These are phyloP conservation scores for Schizosaccharomyces pombe DNA, from an alignment of 805 yeast species.

Conservation along the genomic window DNA sequence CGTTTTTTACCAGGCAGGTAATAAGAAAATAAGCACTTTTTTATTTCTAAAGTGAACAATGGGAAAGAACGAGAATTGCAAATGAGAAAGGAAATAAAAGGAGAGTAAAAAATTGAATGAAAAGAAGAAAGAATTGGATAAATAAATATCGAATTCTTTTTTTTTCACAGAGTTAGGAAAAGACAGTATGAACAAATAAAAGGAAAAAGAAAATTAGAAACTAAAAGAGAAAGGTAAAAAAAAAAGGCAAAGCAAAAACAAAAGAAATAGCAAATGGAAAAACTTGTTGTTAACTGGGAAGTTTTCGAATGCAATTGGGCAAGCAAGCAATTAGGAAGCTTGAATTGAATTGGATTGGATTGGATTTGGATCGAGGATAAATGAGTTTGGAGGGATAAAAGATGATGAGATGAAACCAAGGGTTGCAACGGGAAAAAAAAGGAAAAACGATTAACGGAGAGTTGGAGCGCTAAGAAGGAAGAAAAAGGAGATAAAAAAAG, in stretches of 20 bases:
- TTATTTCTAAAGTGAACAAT: not conserved
- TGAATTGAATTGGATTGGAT: too few species aligned
- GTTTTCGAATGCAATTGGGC: too few species aligned
- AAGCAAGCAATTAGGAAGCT: too few species aligned
- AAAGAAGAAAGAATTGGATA: not conserved
- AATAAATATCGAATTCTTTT: not conserved
- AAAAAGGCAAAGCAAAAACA: not conserved
- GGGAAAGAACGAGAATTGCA: not conserved
- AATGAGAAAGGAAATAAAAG: not conserved
- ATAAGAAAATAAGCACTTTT: not conserved
- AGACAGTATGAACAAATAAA: not conserved
- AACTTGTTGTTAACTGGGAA: too few species aligned
- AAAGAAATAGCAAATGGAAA: not conserved
- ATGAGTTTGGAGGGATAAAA: too few species aligned
- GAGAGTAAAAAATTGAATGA: not conserved
- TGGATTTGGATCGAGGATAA: too few species aligned
- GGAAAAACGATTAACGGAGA: too few species aligned
- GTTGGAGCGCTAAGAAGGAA: too few species aligned
- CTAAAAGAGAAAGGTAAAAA: not conserved
- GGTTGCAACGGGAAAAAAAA: too few species aligned
- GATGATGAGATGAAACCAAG: too few species aligned
- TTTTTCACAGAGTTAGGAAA: too few species aligned
- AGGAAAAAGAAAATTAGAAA: not conserved
- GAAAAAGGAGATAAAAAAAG: too few species aligned
- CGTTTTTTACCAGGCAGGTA: not conserved